phyloP scores from a whole-genome alignment of 805 yeast species.

The Metschnikowia hibisci region DNA sequence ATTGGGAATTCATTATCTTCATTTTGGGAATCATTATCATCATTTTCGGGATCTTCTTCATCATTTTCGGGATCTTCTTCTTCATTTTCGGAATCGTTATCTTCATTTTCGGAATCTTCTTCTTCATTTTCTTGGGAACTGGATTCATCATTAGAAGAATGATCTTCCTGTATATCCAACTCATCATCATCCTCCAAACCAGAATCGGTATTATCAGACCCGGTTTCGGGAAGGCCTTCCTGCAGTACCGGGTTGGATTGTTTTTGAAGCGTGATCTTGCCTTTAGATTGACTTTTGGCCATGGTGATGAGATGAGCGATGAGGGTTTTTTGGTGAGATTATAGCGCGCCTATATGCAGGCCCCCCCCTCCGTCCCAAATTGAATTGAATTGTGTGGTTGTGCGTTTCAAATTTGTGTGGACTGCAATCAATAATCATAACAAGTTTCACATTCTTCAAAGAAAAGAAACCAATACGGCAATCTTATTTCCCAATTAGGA shows the following conservation, averaged over 20 bases:
- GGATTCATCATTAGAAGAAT: not conserved
- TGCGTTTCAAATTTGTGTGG: too few relatives aligned
- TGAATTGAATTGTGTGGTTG: too few relatives aligned
- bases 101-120: conserved; percentile 11
- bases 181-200: conserved; percentile 27
- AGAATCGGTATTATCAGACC: conserved; percentile 14
- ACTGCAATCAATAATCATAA: too few relatives aligned
- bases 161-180: conserved; percentile 21
- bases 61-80: conserved; percentile 10
- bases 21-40: conserved; percentile 19
- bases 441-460: too few relatives aligned
- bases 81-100: conserved; percentile 13
- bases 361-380: too few relatives aligned
- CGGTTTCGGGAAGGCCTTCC: not conserved
- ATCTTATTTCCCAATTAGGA: too few relatives aligned
- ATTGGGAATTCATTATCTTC: conserved; percentile 33
- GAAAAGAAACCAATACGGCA: too few relatives aligned
- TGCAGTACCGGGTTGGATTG: not conserved
- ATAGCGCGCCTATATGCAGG: conserved; percentile 5
- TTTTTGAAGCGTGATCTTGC: not conserved
- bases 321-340: conserved; percentile 1
- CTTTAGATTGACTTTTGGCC: conserved; percentile 1
- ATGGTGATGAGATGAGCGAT: not conserved
- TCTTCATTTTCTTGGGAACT: too few relatives aligned
- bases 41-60: conserved; percentile 15